Percentiles rank a stretch among this genome's conserved stretches.
Evolutionary conservation across 768 basidiomycete species (phyloP).

Genomic region (Hebeloma cylindrosporum): DNA sequence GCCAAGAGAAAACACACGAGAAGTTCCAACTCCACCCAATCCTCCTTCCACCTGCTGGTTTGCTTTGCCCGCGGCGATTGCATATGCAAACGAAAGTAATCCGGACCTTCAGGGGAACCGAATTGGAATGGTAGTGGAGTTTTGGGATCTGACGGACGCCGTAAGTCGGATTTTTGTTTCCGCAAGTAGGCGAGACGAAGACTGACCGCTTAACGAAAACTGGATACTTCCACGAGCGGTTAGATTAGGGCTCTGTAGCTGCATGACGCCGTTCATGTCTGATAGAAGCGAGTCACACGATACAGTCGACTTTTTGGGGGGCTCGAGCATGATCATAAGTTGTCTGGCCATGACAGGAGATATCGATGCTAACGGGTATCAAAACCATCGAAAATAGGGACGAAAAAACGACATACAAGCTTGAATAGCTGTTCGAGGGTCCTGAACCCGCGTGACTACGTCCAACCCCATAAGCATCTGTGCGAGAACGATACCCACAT

Average conservation of each 20-base stretch:
- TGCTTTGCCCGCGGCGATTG: slow-evolving; percentile 47
- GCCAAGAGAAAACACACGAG: slow-evolving; percentile 44
- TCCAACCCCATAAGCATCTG: slow-evolving; percentile 86
- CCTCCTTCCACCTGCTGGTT: slow-evolving; percentile 84
- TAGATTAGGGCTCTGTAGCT: no score
- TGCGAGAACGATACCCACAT: slow-evolving; percentile 72
- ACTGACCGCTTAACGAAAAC: background rate
- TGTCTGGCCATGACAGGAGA: slow-evolving; percentile 52
- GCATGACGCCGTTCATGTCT: slow-evolving; percentile 50
- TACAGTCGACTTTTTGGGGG: slow-evolving; percentile 53
- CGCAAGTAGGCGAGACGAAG: no score
- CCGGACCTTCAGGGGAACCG: slow-evolving; percentile 61
- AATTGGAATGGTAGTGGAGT: slow-evolving; percentile 49
- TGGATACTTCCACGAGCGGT: no score
- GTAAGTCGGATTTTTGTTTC: no score
- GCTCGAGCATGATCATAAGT: slow-evolving; percentile 60
- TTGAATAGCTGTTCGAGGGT: slow-evolving; percentile 57
- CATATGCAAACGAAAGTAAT: slow-evolving; percentile 57
- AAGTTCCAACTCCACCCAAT: slow-evolving; percentile 92
- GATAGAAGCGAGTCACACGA: slow-evolving; percentile 59
- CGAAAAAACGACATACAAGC: slow-evolving; percentile 42
- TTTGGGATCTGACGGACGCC: slow-evolving; percentile 36
- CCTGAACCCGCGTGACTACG: slow-evolving; percentile 53
- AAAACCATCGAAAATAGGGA: slow-evolving; percentile 2
- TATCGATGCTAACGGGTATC: slow-evolving; percentile 42